Evolutionary conservation across 1,284 basidiomycete genomes (phyloP), one percentile per base, ranked within the genome.

Genomic region (Grifola frondosa): DNA sequence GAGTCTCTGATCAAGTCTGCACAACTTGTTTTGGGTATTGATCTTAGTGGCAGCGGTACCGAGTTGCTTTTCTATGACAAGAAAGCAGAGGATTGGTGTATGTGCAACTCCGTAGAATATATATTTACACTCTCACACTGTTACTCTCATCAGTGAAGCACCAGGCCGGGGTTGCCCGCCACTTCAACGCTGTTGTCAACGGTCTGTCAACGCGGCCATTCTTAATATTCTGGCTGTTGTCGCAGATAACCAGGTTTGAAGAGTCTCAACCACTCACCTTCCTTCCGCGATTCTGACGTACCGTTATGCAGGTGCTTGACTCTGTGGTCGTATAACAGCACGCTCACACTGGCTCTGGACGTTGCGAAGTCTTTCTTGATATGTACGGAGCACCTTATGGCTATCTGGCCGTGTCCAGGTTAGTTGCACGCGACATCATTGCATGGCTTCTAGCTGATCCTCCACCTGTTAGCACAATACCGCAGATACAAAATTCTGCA

Each of bases 181-280:
- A 76, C 44, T 71, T 74, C 0, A 69, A 86, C 48, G 83, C 82
- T 6, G 81, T 26, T n/a, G 81, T 5, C 71, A 78, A 50, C 63
- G 69, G 23, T 70, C 67, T 36, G 74, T 77, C 49, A 58, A 71
- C 16, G 16, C 66, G 84, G 38, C 84, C 84, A 3, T 82, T 82
- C 60, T 83, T 81, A 55, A 69, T 79, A 17, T 84, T 82, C 59
- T 88, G 84, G 84, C 84, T 86, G 54, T 84, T 85, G 80, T 74
- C 74, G 10, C 83, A 88, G 59, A 72, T 85, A 37, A 71, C 66
- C 44, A 71, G 81, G 84, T 82, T 48, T 34, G 64, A 61, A 7
- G 29, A 19, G 32, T 16, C 21, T 13, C 20, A 16, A 16, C 40
- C 15, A 15, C 28, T 5, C 41, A 1, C 33, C 32, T 17, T 33